phyloP scores from a whole-genome alignment of 2,329 filamentous ascomycete genomes.

The Stachybotrys chlorohalonatus region DNA sequence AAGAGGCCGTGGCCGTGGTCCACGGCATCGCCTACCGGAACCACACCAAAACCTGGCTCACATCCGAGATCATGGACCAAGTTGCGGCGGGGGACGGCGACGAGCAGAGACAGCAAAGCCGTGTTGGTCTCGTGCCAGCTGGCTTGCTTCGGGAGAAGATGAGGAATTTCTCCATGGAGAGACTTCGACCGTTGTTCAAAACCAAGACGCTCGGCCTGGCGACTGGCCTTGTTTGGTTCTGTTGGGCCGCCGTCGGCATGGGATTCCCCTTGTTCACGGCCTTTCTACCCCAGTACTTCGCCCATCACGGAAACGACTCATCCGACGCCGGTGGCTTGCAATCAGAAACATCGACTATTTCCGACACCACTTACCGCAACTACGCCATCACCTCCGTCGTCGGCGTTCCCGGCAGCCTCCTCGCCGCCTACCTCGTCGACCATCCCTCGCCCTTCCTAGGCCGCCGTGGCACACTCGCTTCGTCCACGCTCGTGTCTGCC shows the following conservation, averaged over 20 bases:
- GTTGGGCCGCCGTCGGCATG: slow-evolving; percentile 77
- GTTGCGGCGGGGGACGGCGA: slow-evolving; percentile 37
- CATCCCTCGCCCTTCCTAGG: slow-evolving; percentile 53
- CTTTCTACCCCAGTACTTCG: slow-evolving; percentile 80
- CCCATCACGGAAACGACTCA: slow-evolving; percentile 37
- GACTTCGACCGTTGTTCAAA: slow-evolving; percentile 57
- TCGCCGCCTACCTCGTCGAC: slow-evolving; percentile 66
- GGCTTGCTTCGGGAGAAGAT: slow-evolving; percentile 49
- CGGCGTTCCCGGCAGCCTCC: slow-evolving; percentile 67
- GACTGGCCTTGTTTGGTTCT: slow-evolving; percentile 60
- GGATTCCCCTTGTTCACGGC: slow-evolving; percentile 84
- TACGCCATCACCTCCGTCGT: slow-evolving; percentile 72
- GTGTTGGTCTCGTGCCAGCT: slow-evolving; percentile 10
- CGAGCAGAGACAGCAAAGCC: slow-evolving; percentile 9
- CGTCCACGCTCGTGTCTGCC: slow-evolving; percentile 58
- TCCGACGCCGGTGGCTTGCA: slow-evolving; percentile 13
- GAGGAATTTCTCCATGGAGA: slow-evolving; percentile 56
- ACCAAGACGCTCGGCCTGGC: slow-evolving; percentile 41
- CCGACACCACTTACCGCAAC: slow-evolving; percentile 59
- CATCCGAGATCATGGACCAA: slow-evolving; percentile 55
- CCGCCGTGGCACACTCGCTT: slow-evolving; percentile 63
- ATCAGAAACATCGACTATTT: slow-evolving; percentile 26
- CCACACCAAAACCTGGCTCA: slow-evolving; percentile 63
- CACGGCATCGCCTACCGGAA: slow-evolving; percentile 71
- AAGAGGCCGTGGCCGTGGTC: slow-evolving; percentile 71